These are phyloP conservation scores for Serendipita indica DNA, from an alignment of 768 basidiomycete genomes.

Conservation along the genomic window DNA sequence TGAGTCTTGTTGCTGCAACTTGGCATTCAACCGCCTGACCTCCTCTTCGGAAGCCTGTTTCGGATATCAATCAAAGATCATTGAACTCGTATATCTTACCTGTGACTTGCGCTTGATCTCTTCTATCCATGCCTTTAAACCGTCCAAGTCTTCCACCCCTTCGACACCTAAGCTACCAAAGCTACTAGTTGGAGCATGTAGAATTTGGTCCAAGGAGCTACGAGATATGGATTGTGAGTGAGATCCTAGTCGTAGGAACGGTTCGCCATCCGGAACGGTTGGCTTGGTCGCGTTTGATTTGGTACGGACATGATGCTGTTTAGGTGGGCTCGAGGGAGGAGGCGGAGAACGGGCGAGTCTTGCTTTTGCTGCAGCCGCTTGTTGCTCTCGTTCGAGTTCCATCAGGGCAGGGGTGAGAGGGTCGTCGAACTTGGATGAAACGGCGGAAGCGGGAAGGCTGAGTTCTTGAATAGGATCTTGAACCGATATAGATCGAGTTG, in stretches of 20 bases:
- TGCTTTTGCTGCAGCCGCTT: neutral
- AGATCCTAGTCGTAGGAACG: neutral
- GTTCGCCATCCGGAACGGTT: neutral
- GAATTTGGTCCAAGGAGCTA: constrained; percentile 33
- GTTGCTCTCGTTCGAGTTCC: neutral
- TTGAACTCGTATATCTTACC: neutral
- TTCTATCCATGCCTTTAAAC: constrained; percentile 38
- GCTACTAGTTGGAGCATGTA: constrained; percentile 48
- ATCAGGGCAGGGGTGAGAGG: neutral
- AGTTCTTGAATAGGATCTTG: neutral
- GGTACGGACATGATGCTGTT: neutral
- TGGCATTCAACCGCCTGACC: constrained; percentile 54
- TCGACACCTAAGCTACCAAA: constrained; percentile 58
- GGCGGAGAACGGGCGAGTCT: neutral
- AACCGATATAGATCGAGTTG: neutral
- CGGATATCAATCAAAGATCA: neutral
- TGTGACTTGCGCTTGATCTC: neutral
- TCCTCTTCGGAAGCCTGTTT: constrained; percentile 58
- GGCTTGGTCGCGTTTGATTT: neutral
- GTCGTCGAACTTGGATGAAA: neutral
- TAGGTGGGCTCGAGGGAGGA: neutral
- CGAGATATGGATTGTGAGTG: constrained; percentile 23
- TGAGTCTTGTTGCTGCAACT: constrained; percentile 61
- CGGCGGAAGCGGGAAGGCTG: neutral
- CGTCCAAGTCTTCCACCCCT: constrained; percentile 39